phyloP scores from a whole-genome alignment of 78 protist genomes.

The Emiliania huxleyi region DNA sequence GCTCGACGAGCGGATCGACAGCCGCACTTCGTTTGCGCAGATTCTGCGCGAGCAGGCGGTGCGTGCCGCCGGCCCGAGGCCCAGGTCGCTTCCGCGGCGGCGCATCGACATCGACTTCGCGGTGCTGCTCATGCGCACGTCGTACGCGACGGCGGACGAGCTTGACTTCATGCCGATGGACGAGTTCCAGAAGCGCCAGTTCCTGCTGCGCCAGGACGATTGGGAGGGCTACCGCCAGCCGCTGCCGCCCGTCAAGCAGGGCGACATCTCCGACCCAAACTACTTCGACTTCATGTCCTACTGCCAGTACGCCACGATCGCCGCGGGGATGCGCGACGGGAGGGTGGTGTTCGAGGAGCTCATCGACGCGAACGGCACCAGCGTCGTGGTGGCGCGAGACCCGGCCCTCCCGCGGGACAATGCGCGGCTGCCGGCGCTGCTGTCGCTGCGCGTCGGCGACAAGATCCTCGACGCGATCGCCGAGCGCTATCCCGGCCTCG shows the following conservation, averaged over 20 bases:
- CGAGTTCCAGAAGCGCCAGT: slow-evolving; percentile 8
- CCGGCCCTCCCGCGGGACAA: neutral
- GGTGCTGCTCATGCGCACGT: slow-evolving; percentile 29
- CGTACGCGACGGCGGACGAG: neutral
- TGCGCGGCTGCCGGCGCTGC: neutral
- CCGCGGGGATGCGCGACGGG: neutral
- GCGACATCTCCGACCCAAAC: too few species aligned
- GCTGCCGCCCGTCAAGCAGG: slow-evolving; percentile 9
- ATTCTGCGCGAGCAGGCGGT: too few species aligned
- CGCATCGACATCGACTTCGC: neutral
- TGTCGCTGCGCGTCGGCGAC: neutral
- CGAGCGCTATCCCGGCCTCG: neutral
- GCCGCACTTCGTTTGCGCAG: too few species aligned
- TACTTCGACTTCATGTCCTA: slow-evolving; percentile 35
- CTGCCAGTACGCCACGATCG: slow-evolving; percentile 24
- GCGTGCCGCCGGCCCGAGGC: neutral
- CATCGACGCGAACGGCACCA: neutral
- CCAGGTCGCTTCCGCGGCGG: neutral
- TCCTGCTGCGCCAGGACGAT: slow-evolving; percentile 10
- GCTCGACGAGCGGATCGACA: too few species aligned
- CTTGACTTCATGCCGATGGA: too few species aligned
- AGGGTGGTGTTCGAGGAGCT: neutral
- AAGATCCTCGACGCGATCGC: neutral
- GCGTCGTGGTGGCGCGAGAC: neutral
- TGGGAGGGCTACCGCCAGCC: too few species aligned